Evolutionary conservation across 2,329 filamentous ascomycete genomes (phyloP), one percentile per base, ranked within the genome.

Genomic region (Fusarium mundagurra): DNA sequence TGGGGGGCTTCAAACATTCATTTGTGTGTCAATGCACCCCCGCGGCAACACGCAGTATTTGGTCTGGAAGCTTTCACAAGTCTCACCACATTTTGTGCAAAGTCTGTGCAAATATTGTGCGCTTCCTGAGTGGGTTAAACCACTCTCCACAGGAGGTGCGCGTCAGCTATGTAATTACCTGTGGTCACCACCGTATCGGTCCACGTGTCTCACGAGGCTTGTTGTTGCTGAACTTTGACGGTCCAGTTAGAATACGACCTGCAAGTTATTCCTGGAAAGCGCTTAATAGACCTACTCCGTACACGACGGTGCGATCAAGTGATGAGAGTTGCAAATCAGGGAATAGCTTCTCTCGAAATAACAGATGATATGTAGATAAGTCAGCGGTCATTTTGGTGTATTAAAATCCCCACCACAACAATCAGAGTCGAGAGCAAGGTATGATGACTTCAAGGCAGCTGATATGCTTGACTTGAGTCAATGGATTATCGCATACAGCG

Each of bases 11-110:
- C 54, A 29, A 58, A 48, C 48, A 48, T 70, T 74, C 64, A 75
- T 74, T 74, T 75, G 61, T 45, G 31, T 18, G 58, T 74, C 72
- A 74, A 74, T 74, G 72, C 72, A 67, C 72, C 41, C 71, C 68
- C 53, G 41, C 54, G 31, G 43, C 38, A 17, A 63, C 7, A 44
- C 50, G 31, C 44, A 38, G 20, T 41, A 17, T 60, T 43, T 53
- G 38, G 27, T 59, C 33, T 57, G 1, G 39, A 44, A 27, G 14
- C 17, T n/a, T 73, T 51, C 72, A 75, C 34, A 74, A 74, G 47
- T 29, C 20, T 22, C 9, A 14, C 24, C 29, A 34, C 59, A 29
- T 5, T 14, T 48, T 75, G 39, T 73, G 72, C 68, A 72, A 55
- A 17, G 10, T 5, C 13, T 51, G 48, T 64, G 58, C 68, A 69